Base-by-base conservation (phyloP, 768 basidiomycete species). In the Termitomyces sp. region DNA sequence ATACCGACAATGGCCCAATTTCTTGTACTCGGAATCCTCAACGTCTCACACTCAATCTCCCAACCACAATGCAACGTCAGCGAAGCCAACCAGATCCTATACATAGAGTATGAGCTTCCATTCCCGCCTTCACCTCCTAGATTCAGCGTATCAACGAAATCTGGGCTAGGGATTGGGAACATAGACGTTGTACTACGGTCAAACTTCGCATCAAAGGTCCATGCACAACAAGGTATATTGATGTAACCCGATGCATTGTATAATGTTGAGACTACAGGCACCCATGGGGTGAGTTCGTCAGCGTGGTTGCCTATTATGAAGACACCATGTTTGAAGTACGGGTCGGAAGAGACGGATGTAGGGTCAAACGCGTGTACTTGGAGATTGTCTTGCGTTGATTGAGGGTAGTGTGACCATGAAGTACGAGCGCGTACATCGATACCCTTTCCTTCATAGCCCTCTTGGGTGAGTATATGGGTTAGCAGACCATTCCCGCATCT, bases 271-370 rank as follows among this genome's bases (percentile, higher is more conserved):
- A 97, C 73, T 1, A 97, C 79, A 0, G 96, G 92, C 0, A 94
- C 69, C 95, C 95, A 98, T 0, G 96, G 96, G 24, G 95, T 95
- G 18, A 98, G 77, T 64, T 98, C 96, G 72, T 98, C 96, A 0
- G 95, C 90, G 69, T 98, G 96, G 72, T 98, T 98, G 9, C 91
- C 94, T 50, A 98, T 89, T 57, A 98, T 72, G 72, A 97, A 98
- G 3, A 77, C 71, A 1, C 78, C 83, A 0, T 75, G 73, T 20
- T 64, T 68, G 65, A 76, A 68, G 59, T 70, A 76, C 10, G 60
- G 60, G 39, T 61, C 46, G 0, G 55, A 47, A n/a, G 61, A 59
- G 7, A 56, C 37, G 18, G 63, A 29, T 22, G 69, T 79, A 0
- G 93, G 92, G 62, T 94, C 81, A 62, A 97, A 81, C 0, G 91